Evolutionary conservation across 176 grass and related monocot species (phyloP).

Genomic region (Eragrostis nindensis): DNA sequence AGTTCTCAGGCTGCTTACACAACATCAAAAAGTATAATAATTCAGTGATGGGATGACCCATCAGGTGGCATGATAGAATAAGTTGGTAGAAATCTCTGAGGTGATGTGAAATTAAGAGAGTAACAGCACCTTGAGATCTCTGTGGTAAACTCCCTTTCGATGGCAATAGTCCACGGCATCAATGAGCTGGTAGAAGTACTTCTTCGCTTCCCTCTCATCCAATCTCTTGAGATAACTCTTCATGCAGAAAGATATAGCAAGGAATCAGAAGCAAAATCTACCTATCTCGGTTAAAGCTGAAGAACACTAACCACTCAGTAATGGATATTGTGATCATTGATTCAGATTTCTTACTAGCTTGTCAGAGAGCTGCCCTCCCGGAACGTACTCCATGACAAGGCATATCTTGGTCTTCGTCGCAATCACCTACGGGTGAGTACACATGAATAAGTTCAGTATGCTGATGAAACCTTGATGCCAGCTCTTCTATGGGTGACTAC

Average conservation of each 20-base stretch:
- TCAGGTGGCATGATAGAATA: background rate
- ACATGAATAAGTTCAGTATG: no score
- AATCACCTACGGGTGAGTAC: no score
- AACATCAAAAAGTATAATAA: constrained; percentile 24
- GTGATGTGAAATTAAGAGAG: background rate
- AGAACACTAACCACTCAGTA: background rate
- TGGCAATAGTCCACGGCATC: constrained; percentile 85
- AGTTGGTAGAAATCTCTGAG: background rate
- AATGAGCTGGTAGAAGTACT: constrained; percentile 84
- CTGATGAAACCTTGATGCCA: background rate
- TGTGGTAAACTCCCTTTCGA: constrained; percentile 64
- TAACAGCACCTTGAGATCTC: constrained; percentile 64
- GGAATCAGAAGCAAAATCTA: constrained; percentile 3
- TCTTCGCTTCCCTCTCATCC: constrained; percentile 65
- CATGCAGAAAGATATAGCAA: background rate
- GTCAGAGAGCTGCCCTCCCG: constrained; percentile 70
- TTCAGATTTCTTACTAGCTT: constrained; percentile 61
- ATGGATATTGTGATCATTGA: background rate
- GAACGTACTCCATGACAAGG: constrained; percentile 81
- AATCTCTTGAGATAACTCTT: constrained; percentile 61
- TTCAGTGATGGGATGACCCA: constrained; percentile 6
- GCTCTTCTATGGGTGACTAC: background rate
- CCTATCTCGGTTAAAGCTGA: background rate
- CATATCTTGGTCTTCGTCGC: constrained; percentile 76
- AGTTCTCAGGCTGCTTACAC: constrained; percentile 68